Base-by-base conservation (phyloP, 2,329 filamentous ascomycete species). In the Waltergamsia citrina region DNA sequence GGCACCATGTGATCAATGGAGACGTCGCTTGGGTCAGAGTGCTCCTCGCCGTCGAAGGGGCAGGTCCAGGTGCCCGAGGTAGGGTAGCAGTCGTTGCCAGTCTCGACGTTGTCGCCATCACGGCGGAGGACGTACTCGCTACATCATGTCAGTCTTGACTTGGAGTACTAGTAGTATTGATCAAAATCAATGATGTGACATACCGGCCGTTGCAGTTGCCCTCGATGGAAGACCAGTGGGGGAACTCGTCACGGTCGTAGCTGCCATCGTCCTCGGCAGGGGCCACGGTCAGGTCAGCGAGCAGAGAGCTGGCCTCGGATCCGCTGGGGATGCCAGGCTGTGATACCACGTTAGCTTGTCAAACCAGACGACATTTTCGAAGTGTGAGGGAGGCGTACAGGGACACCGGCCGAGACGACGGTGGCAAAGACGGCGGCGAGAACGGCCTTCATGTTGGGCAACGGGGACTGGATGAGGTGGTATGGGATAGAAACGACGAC, bases 1-100 rank as follows among this genome's bases (percentile, higher is more conserved):
- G 85, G 84, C 3, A 93, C 82, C 59, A 92, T 68, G 53, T 92
- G 85, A 53, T 92, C 85, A 39, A 92, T 90, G 45, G 90, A 83
- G 2, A 92, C 54, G 45, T 88, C 81, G 14, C 66, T 71, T 2
- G 82, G 72, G 1, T 64, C 61, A 0, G 74, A 80, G 79, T 81
- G 86, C 2, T 66, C 75, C 1, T 62, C 78, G 12, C 82, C 83
- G 48, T 90, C 85, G 51, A 83, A 92, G 0, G 81, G 80, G 23
- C 73, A 79, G 26, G 53, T 57, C 85, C 85, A 92, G 1, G 62
- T 65, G 5, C 85, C 85, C 4, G 71, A 74, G 0, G 68, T 78
- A 0, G 81, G 56, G 2, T 67, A 58, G 55, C 85, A 93, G 22
- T 69, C 63, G 10, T 56, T 62, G 53, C 70, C 65, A 23, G 69